These are phyloP conservation scores for Yarrowia sp. DNA, from an alignment of 805 yeast species.

Conservation along the genomic window DNA sequence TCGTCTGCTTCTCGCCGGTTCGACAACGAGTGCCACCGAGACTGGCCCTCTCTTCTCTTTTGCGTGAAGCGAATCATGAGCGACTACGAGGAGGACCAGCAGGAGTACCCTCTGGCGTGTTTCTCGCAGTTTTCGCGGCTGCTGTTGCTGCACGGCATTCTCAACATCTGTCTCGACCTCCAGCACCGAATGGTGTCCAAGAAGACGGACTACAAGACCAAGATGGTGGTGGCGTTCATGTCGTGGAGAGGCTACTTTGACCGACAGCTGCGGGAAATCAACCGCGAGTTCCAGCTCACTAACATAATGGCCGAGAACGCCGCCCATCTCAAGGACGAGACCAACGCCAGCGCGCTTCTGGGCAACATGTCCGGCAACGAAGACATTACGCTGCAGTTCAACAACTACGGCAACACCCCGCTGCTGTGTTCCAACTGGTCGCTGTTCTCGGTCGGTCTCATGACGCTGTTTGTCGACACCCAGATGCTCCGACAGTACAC, in stretches of 20 bases:
- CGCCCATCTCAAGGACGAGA: slow-evolving; percentile 20
- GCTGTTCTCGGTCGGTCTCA: slow-evolving; percentile 45
- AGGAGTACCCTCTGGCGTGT: slow-evolving; percentile 50
- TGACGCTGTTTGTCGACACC: slow-evolving; percentile 46
- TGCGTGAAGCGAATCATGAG: slow-evolving; percentile 48
- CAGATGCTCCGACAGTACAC: slow-evolving; percentile 44
- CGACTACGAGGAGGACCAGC: slow-evolving; percentile 48
- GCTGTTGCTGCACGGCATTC: slow-evolving; percentile 53
- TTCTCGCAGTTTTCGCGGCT: slow-evolving; percentile 52
- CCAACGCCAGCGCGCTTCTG: slow-evolving; percentile 39
- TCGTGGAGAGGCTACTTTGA: slow-evolving; percentile 54
- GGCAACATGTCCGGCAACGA: slow-evolving; percentile 41
- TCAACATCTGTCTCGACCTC: slow-evolving; percentile 51
- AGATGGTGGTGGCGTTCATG: slow-evolving; percentile 49
- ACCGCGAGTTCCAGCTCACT: slow-evolving; percentile 39
- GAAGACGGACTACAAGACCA: slow-evolving; percentile 47
- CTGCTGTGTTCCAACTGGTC: slow-evolving; percentile 47
- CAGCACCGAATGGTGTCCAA: slow-evolving; percentile 51
- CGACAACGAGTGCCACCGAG: slow-evolving; percentile 42
- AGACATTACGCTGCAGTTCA: slow-evolving; percentile 38
- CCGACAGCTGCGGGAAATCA: slow-evolving; percentile 47
- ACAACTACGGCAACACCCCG: slow-evolving; percentile 44
- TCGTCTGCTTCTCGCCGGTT: slow-evolving; percentile 14
- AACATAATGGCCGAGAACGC: slow-evolving; percentile 33
- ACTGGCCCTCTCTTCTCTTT: slow-evolving; percentile 51